Base-by-base conservation (phyloP, 352 stramenopile genomes). In the Phytophthora crassamura region DNA sequence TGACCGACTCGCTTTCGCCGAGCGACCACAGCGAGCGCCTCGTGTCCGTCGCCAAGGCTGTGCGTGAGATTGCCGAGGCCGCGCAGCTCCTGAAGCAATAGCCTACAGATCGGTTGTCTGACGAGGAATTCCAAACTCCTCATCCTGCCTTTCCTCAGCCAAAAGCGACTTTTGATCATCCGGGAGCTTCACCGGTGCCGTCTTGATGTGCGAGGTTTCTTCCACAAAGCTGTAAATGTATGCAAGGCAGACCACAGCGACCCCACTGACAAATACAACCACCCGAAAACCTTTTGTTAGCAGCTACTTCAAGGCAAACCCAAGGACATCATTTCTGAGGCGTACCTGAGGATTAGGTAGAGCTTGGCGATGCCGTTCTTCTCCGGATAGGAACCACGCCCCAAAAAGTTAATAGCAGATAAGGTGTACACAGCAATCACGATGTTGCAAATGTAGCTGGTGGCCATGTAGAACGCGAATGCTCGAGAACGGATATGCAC, bases 391-490 rank as follows among this genome's bases (percentile, higher is more conserved):
- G 54, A 52, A 18, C 87, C 86, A 4, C 70, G 68, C 4, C 88
- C 88, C 18, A 95, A 69, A 55, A 78, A 86, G 38, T 64, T 82
- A 69, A 97, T 97, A 9, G 87, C 82, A 30, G 83, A 92, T 18
- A 94, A 68, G 30, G 82, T 94, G 65, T 80, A 90, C 18, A 88
- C 77, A 15, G 88, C 84, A 35, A 95, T 81, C 22, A 90, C 18
- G 20, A 94, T 89, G 69, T 97, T 97, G 67, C 86, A 91, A 8
- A 91, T 69, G 67, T 95, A 97, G 59, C 88, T 95, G 30, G 83
- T 70, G 10, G 76, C 78, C 81, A 96, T 95, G 63, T 94, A 97
- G 32, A 97, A 70, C 30, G 83, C 75, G 34, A 97, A 94, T 25
- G 88, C 90, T 32, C 81, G 88, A 14, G 85, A 86, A 15, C 91